phyloP scores from a whole-genome alignment of 805 yeast genomes.

The Sugiyamaella mastotermitis region DNA sequence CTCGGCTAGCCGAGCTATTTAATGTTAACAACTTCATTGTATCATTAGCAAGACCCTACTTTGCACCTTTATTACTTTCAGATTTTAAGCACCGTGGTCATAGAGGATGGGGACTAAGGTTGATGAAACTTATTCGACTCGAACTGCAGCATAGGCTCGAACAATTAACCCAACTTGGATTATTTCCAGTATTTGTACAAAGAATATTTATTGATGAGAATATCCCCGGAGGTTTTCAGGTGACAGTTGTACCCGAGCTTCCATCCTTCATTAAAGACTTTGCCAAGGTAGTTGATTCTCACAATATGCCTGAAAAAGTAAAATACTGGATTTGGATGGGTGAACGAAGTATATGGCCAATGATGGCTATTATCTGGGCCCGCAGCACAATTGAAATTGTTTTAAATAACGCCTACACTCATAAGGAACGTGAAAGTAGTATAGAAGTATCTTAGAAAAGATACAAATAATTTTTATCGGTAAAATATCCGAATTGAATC shows the following conservation, averaged over 20 bases:
- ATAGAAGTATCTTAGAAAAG: background rate
- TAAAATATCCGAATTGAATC: conserved; percentile 46
- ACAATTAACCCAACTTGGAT: conserved; percentile 70
- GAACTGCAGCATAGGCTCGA: conserved; percentile 83
- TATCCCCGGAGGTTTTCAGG: conserved; percentile 75
- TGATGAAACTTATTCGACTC: conserved; percentile 56
- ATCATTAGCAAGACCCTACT: conserved; percentile 86
- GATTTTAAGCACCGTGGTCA: conserved; percentile 65
- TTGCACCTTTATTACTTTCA: conserved; percentile 82
- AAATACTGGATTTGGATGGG: conserved; percentile 90
- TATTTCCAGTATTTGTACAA: conserved; percentile 62
- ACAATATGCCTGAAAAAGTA: conserved; percentile 61
- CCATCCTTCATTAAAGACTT: conserved; percentile 63
- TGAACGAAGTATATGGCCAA: conserved; percentile 90
- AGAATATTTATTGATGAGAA: conserved; percentile 83
- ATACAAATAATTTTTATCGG: conserved; percentile 30
- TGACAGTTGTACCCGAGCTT: conserved; percentile 85
- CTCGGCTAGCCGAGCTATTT: conserved; percentile 82
- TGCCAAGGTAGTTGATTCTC: conserved; percentile 72
- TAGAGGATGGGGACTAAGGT: conserved; percentile 33
- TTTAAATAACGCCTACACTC: conserved; percentile 63
- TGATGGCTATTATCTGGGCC: conserved; percentile 75
- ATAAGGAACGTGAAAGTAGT: conserved; percentile 9
- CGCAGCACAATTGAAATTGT: conserved; percentile 88
- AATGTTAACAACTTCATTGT: conserved; percentile 92